Percentiles rank a stretch among this genome's conserved stretches.
Conservation (phyloP, 2,329 filamentous ascomycete genomes). For the Xylaria sp. region DNA sequence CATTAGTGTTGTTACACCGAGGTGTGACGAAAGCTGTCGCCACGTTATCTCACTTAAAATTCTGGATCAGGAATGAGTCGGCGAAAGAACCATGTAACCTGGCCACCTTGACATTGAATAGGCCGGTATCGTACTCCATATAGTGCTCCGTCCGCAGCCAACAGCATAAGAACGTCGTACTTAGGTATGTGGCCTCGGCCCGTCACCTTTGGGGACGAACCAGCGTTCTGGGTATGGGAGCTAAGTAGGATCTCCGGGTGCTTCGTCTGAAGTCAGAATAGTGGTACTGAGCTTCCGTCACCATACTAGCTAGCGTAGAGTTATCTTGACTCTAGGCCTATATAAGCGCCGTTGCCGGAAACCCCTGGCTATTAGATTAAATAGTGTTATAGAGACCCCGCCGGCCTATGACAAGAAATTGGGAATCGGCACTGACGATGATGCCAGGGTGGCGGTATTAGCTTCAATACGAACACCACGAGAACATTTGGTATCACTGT, state of each 20-base stretch:
- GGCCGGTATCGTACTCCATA: not conserved
- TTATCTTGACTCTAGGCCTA: not conserved
- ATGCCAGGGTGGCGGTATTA: not conserved
- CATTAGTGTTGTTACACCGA: not conserved
- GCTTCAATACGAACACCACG: not conserved
- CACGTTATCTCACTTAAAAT: not conserved
- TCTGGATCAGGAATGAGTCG: not conserved
- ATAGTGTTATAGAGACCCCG: not conserved
- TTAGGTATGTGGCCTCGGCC: not conserved
- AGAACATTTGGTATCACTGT: not conserved
- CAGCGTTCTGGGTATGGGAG: not conserved
- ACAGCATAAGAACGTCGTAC: not conserved
- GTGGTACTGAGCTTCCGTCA: not conserved
- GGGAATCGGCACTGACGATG: not conserved
- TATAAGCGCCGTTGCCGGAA: not conserved
- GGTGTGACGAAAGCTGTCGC: not conserved
- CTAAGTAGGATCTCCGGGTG: not conserved
- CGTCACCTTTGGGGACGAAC: not conserved
- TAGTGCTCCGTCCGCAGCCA: too few species aligned
- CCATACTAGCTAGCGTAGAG: not conserved
- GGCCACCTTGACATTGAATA: not conserved
- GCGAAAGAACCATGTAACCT: not conserved
- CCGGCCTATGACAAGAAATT: not conserved
- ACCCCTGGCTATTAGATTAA: not conserved
- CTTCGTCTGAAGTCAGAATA: not conserved